Evolutionary conservation across 1,284 basidiomycete species (phyloP).

Genomic region (Malassezia vespertilionis): DNA sequence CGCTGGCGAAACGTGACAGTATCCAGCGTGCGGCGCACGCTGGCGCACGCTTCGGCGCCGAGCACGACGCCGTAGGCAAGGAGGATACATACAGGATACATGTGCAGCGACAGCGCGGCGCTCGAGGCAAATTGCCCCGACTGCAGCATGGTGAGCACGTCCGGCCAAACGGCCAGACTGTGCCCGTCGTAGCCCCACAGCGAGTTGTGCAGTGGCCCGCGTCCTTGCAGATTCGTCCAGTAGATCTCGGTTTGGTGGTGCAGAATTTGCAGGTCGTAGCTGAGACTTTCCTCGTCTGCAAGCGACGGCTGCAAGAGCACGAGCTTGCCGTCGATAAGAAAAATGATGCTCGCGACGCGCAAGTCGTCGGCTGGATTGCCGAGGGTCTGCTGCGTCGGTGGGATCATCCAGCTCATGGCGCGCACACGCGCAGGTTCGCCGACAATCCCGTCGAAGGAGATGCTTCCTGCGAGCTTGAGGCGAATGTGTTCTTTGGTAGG

Average conservation of each 20-base stretch:
- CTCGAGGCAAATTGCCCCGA: conserved; percentile 73
- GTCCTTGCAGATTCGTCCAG: conserved; percentile 91
- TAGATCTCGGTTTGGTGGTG: conserved; percentile 92
- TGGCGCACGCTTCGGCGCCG: conserved; percentile 79
- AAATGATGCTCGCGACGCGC: conserved; percentile 83
- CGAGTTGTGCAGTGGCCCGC: conserved; percentile 85
- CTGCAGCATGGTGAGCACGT: conserved; percentile 69
- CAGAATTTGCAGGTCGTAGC: conserved; percentile 94
- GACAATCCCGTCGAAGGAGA: conserved; percentile 85
- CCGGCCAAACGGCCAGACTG: conserved; percentile 82
- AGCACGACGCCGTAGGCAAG: conserved; percentile 99
- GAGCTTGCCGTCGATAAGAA: conserved; percentile 87
- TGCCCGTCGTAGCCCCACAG: conserved; percentile 93
- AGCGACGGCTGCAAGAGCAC: conserved; percentile 58
- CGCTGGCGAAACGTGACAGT: conserved; percentile 85
- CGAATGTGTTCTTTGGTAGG: conserved; percentile 72
- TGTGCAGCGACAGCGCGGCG: conserved; percentile 76
- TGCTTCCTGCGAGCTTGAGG: conserved; percentile 77
- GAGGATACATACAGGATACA: conserved; percentile 87
- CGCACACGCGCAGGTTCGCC: conserved; percentile 72
- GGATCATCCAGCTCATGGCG: conserved; percentile 94
- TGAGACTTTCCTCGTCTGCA: conserved; percentile 58
- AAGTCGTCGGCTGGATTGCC: conserved; percentile 90
- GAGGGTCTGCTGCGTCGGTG: conserved; percentile 76
- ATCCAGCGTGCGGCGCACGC: conserved; percentile 64